These are phyloP conservation scores for Lactarius pseudohatsudake DNA, from an alignment of 768 basidiomycete species.

Conservation along the genomic window DNA sequence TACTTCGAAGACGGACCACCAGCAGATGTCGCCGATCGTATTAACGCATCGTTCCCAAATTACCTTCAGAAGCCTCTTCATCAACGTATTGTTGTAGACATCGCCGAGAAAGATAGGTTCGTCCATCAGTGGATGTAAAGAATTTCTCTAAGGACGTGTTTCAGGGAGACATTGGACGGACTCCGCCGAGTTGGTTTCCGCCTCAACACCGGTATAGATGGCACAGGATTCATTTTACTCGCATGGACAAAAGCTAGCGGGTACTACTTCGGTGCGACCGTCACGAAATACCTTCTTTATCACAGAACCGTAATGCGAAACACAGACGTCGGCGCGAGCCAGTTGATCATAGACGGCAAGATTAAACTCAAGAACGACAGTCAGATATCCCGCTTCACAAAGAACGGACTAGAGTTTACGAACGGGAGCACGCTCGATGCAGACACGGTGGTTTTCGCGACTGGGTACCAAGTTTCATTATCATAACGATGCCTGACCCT, in stretches of 20 bases:
- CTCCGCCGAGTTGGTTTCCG: slow-evolving; percentile 57
- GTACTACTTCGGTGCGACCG: slow-evolving; percentile 59
- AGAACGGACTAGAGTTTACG: slow-evolving; percentile 42
- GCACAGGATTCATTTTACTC: slow-evolving; percentile 48
- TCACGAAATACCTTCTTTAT: not conserved
- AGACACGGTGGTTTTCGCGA: slow-evolving; percentile 51
- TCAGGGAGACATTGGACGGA: slow-evolving; percentile 52
- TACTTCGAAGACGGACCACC: slow-evolving; percentile 25
- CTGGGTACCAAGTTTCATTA: slow-evolving; percentile 39
- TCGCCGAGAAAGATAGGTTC: slow-evolving; percentile 56
- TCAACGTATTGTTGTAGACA: slow-evolving; percentile 40
- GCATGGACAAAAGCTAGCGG: slow-evolving; percentile 52
- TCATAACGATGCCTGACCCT: not conserved
- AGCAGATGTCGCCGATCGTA: slow-evolving; percentile 54
- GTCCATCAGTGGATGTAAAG: not conserved
- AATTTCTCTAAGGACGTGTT: not conserved
- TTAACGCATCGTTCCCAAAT: slow-evolving; percentile 44
- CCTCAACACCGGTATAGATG: slow-evolving; percentile 47
- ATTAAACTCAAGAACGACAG: slow-evolving; percentile 49
- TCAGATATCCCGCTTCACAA: slow-evolving; percentile 43
- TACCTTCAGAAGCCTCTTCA: slow-evolving; percentile 33
- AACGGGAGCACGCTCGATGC: slow-evolving; percentile 45
- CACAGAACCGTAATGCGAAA: slow-evolving; percentile 2
- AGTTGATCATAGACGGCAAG: slow-evolving; percentile 45
- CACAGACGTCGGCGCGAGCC: slow-evolving; percentile 43